Evolutionary conservation across 192 early-diverging fungal species (phyloP), one percentile per base, ranked within the genome.

Genomic region (Backusella australiensis): DNA sequence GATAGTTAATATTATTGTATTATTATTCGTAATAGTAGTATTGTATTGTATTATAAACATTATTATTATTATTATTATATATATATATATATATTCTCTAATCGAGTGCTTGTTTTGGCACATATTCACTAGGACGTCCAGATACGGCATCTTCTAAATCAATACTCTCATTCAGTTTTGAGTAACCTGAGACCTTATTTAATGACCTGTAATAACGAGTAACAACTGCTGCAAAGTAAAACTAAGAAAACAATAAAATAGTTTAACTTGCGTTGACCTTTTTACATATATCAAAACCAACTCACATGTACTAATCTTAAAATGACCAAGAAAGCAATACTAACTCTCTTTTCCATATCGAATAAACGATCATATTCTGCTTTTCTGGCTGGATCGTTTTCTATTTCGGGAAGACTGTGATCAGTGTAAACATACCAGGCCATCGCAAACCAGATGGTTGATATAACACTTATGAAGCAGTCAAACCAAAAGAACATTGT

Each of bases 341-440:
- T 82, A 59, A 82, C 77, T 15, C 32, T 59, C 7, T 72, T 73
- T 72, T 82, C 81, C 81, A 82, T 82, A 46, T 39, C 12, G 34
- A 78, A 82, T 52, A 75, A 35, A 36, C 69, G 34, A 35, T 82
- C 77, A 69, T 78, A 71, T 21, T 82, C 67, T 34, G 72, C 67
- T 59, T 76, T 67, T 36, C 42, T 72, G 1, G 15, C 44, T 1
- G 73, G 67, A 56, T 78, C 74, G 3, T 70, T 67, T 11, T 71
- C 79, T 8, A 63, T 36, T 29, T 69, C 77, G 19, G 74, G 49
- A 19, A 77, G 26, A 67, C 78, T 77, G 15, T 80, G 82, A 42
- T 83, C 82, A 23, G 82, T 83, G 39, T 74, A 80, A 21, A 74
- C 68, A 65, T 75, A 83, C 82, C 82, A 83, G 19, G 69, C 49